Conservation (phyloP, 2,329 filamentous ascomycete genomes). For the Fusarium luffae region DNA sequence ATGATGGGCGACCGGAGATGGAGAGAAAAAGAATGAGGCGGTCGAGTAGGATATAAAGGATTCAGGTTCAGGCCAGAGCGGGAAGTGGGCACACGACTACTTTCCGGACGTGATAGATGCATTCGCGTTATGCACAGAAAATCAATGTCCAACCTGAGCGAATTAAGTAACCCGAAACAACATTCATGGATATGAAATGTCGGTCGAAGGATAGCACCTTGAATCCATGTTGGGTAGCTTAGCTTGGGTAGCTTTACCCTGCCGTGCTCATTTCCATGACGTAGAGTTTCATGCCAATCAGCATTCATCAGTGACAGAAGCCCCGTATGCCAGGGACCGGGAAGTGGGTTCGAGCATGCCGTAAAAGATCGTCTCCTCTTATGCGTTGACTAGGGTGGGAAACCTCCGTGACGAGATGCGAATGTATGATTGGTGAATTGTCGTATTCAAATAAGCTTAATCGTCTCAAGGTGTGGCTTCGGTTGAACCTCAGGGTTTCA, state of each 20-base stretch:
- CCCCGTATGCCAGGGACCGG: slow-evolving; percentile 13
- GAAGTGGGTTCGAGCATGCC: slow-evolving; percentile 9
- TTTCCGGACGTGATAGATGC: background rate
- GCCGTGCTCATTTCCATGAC: slow-evolving; percentile 10
- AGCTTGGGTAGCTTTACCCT: background rate
- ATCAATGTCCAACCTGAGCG: background rate
- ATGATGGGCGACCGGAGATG: background rate
- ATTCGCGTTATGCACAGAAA: background rate
- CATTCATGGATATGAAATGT: slow-evolving; percentile 3
- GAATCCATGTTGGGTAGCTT: background rate
- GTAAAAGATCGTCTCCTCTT: slow-evolving; percentile 4
- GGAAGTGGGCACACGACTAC: slow-evolving; percentile 24
- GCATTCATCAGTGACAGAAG: slow-evolving; percentile 21
- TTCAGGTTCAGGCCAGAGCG: background rate
- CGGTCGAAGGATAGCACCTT: slow-evolving; percentile 2
- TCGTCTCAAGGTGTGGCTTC: slow-evolving; percentile 26
- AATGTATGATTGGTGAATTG: slow-evolving; percentile 13
- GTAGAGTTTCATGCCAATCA: slow-evolving; percentile 22
- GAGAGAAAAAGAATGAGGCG: background rate
- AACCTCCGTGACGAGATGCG: background rate
- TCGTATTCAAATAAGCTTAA: slow-evolving; percentile 29
- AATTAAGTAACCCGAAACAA: background rate
- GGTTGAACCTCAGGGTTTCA: slow-evolving; percentile 3
- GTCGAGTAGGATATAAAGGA: background rate
- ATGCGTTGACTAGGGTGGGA: slow-evolving; percentile 10